Evolutionary conservation across 352 stramenopile species (phyloP).

Genomic region (Peronospora tabacina): DNA sequence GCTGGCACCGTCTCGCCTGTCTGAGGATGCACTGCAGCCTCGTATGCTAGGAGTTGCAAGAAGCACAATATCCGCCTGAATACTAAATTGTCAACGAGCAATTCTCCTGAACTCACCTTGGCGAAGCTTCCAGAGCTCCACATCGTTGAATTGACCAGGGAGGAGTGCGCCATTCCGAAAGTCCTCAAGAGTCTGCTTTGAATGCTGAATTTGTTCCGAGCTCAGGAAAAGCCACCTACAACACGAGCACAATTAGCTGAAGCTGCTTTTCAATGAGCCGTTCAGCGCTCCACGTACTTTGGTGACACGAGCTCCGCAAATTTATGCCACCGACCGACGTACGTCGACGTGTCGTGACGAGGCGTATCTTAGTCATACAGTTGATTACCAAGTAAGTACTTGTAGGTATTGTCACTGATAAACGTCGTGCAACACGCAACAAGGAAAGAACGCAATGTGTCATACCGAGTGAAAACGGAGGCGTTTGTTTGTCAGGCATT

Average conservation of each 20-base stretch:
- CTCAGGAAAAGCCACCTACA: slow-evolving; percentile 61
- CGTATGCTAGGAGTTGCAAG: slow-evolving; percentile 36
- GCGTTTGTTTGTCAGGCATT: slow-evolving; percentile 28
- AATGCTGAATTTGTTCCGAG: slow-evolving; percentile 52
- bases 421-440: neutral
- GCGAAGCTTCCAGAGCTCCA: slow-evolving; percentile 69
- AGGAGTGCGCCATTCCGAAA: slow-evolving; percentile 47
- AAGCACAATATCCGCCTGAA: neutral
- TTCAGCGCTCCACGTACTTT: slow-evolving; percentile 25
- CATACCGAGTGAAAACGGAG: slow-evolving; percentile 32
- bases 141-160: slow-evolving; percentile 41
- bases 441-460: neutral
- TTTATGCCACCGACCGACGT: slow-evolving; percentile 73
- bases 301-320: slow-evolving; percentile 82
- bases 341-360: slow-evolving; percentile 81
- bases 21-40: slow-evolving; percentile 75
- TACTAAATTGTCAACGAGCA: neutral
- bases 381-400: too few relatives aligned
- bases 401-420: too few relatives aligned
- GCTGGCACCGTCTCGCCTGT: slow-evolving; percentile 67
- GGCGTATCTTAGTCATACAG: slow-evolving; percentile 36
- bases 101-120: slow-evolving; percentile 28
- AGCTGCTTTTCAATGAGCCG: neutral
- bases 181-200: slow-evolving; percentile 43
- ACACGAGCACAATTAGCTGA: slow-evolving; percentile 7